These are phyloP conservation scores for Camelina laxa DNA, from an alignment of 345 rosid species.

Conservation along the genomic window DNA sequence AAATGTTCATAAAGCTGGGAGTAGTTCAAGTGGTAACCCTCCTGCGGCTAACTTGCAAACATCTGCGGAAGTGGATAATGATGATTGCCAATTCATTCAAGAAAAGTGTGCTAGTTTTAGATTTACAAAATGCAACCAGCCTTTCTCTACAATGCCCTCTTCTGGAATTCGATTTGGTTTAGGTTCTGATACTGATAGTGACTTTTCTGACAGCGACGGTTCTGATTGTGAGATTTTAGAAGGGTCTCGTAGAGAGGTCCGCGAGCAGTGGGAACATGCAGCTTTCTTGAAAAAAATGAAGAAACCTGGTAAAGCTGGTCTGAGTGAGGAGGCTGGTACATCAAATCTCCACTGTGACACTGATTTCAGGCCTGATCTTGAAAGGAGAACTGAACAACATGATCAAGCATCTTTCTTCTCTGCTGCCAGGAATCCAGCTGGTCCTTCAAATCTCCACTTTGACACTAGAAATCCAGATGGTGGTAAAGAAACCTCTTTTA, in stretches of 20 bases:
- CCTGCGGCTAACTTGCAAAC: constrained; percentile 21
- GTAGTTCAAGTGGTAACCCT: constrained; percentile 22
- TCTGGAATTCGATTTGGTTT: constrained; percentile 56
- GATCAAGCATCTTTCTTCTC: constrained; percentile 36
- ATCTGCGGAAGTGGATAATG: constrained; percentile 42
- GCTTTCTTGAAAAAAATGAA: constrained; percentile 53
- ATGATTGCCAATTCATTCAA: constrained; percentile 51
- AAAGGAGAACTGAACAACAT: constrained; percentile 35
- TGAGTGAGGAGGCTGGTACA: constrained; percentile 32
- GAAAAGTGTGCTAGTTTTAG: constrained; percentile 50
- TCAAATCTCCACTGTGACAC: constrained; percentile 31
- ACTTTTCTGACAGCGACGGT: constrained; percentile 52
- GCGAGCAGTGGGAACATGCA: constrained; percentile 74
- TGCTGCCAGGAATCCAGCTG: constrained; percentile 35
- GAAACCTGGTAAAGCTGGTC: constrained; percentile 42
- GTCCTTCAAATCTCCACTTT: constrained; percentile 30
- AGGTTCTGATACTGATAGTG: constrained; percentile 47
- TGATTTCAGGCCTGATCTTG: constrained; percentile 19
- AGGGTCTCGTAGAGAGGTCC: constrained; percentile 59
- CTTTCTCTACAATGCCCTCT: constrained; percentile 34
- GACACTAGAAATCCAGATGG: constrained; percentile 37
- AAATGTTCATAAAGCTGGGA: constrained; percentile 29
- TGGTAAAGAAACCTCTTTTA: constrained; percentile 37
- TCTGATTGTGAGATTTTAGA: constrained; percentile 82
- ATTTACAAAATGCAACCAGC: constrained; percentile 52